These are phyloP conservation scores for Polyplosphaeria fusca DNA, from an alignment of 495 filamentous ascomycete species.

Conservation along the genomic window DNA sequence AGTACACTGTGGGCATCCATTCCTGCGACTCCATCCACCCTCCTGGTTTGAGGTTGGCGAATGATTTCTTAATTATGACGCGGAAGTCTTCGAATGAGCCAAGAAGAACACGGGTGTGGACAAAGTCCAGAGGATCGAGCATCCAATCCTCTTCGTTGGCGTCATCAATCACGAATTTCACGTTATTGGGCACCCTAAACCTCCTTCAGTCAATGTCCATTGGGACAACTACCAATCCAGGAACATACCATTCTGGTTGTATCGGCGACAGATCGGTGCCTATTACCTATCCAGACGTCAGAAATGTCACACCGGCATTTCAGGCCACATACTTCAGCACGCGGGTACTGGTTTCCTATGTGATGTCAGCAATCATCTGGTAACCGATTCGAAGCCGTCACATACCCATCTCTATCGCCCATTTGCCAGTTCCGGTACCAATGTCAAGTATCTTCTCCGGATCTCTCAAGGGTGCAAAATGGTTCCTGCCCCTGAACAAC, in stretches of 20 bases:
- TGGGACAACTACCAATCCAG: background rate
- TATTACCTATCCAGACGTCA: constrained; percentile 28
- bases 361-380: constrained; percentile 13
- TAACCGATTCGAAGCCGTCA: background rate
- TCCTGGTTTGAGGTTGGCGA: constrained; percentile 35
- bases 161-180: constrained; percentile 41
- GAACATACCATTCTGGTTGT: constrained; percentile 36
- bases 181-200: constrained; percentile 34
- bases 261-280: constrained; percentile 40
- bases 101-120: constrained; percentile 38
- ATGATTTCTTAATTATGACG: constrained; percentile 34
- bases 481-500: constrained; percentile 33
- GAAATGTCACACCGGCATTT: background rate
- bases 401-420: constrained; percentile 41
- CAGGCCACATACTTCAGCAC: constrained; percentile 21
- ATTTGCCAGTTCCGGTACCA: constrained; percentile 39
- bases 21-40: constrained; percentile 40
- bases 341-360: constrained; percentile 22
- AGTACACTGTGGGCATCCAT: constrained; percentile 35
- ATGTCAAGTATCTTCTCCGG: constrained; percentile 37
- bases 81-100: constrained; percentile 40
- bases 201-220: background rate
- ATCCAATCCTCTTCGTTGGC: constrained; percentile 41
- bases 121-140: constrained; percentile 34
- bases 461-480: constrained; percentile 34